A percentile compares a stretch with the other conserved stretches of the same genome.
These are phyloP conservation scores for Ustilaginoidea virens DNA, from an alignment of 2,329 filamentous ascomycete species.

Conservation along the genomic window DNA sequence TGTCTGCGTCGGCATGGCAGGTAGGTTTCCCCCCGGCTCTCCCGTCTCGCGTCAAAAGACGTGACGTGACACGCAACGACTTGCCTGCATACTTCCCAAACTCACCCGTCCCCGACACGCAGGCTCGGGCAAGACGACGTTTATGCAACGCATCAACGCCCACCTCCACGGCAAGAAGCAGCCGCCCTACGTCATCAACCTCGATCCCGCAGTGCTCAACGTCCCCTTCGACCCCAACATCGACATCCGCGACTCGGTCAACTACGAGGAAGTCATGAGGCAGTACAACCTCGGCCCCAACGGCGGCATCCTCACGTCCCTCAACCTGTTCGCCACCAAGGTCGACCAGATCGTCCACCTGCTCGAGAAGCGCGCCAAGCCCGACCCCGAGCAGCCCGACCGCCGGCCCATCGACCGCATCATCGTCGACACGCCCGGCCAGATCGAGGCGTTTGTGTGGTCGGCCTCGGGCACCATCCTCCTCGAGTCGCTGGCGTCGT, in stretches of 20 bases:
- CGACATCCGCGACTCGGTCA: slow-evolving; percentile 95
- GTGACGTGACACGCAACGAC: too few species aligned
- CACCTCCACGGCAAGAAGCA: slow-evolving; percentile 69
- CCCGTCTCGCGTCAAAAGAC: too few species aligned
- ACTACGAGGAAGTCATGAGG: slow-evolving; percentile 99
- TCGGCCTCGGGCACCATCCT: slow-evolving; percentile 89
- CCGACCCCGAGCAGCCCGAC: slow-evolving; percentile 42
- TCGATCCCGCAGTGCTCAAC: slow-evolving; percentile 85
- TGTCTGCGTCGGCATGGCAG: slow-evolving; percentile 95
- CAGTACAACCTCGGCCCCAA: slow-evolving; percentile 97
- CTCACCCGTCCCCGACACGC: slow-evolving; percentile 6
- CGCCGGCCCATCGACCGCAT: slow-evolving; percentile 63
- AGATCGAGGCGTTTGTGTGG: slow-evolving; percentile 99
- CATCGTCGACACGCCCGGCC: slow-evolving; percentile 86
- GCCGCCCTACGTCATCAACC: slow-evolving; percentile 89
- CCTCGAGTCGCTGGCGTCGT: slow-evolving; percentile 80
- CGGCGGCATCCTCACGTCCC: slow-evolving; percentile 84
- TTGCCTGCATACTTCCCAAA: too few species aligned
- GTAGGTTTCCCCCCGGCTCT: too few species aligned
- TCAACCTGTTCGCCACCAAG: slow-evolving; percentile 96
- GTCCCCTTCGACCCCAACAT: slow-evolving; percentile 96
- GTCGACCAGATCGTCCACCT: slow-evolving; percentile 86
- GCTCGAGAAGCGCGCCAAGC: slow-evolving; percentile 72
- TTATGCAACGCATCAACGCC: slow-evolving; percentile 96
- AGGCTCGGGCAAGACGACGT: slow-evolving; percentile 98